Conservation (phyloP, 2,329 filamentous ascomycete species). For the Escovopsis weberi region DNA sequence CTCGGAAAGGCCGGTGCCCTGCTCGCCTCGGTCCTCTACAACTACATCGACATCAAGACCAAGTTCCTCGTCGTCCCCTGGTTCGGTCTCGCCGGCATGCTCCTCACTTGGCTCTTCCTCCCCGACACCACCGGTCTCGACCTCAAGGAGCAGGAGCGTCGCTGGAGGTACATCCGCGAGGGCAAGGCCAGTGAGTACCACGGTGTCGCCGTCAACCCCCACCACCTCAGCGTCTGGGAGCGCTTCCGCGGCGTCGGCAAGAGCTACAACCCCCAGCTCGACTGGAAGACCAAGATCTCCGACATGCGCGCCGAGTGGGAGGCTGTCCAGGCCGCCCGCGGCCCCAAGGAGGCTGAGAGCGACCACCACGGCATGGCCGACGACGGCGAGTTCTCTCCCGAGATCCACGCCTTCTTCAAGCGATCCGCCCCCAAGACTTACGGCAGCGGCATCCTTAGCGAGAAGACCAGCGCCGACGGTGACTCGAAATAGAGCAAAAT, state of each 20-base stretch:
- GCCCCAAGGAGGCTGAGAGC: conserved; percentile 33
- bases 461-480: conserved; percentile 12
- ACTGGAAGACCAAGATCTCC: conserved; percentile 71
- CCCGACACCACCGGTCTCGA: conserved; percentile 96
- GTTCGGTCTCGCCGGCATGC: conserved; percentile 80
- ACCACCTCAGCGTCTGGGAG: conserved; percentile 83
- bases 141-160: conserved; percentile 90
- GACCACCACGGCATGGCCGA: conserved; percentile 21
- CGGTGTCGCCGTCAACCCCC: conserved; percentile 79
- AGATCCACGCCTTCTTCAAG: conserved; percentile 42
- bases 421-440: conserved; percentile 18
- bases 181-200: conserved; percentile 75
- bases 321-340: conserved; percentile 29
- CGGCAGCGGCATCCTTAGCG: conserved; percentile 12
- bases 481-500: conserved; percentile 6
- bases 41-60: conserved; percentile 73
- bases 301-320: conserved; percentile 61
- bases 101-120: conserved; percentile 73
- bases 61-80: conserved; percentile 91
- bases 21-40: conserved; percentile 77
- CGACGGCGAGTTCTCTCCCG: conserved; percentile 35
- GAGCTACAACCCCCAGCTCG: conserved; percentile 66
- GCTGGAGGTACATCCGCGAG: conserved; percentile 74
- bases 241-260: conserved; percentile 64
- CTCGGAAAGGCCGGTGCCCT: conserved; percentile 81